Conservation (phyloP, 2,329 filamentous ascomycete species). For the Aureobasidium leucospermi region DNA sequence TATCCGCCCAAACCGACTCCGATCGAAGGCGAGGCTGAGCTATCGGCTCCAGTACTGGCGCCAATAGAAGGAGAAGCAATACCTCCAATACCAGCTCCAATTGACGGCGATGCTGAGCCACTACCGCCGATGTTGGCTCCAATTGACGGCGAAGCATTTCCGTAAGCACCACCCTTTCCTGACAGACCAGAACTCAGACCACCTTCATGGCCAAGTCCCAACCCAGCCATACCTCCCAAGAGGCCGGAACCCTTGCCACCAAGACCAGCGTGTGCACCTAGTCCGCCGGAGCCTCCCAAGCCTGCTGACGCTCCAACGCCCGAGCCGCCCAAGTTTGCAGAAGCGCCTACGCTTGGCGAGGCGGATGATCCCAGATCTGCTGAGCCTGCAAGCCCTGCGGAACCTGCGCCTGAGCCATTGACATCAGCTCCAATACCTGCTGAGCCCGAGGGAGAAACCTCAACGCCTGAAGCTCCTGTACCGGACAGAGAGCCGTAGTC, state of each 20-base stretch:
- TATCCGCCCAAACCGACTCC: neutral
- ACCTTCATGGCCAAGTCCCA: neutral
- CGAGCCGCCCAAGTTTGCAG: neutral
- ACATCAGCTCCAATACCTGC: neutral
- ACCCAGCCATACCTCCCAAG: neutral
- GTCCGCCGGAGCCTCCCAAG: neutral
- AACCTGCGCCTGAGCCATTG: neutral
- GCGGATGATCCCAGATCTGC: neutral
- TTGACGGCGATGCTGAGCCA: neutral
- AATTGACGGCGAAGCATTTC: neutral
- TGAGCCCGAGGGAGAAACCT: neutral
- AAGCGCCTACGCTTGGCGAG: neutral
- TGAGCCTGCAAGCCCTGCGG: neutral
- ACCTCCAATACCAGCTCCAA: neutral
- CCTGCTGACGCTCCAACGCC: neutral
- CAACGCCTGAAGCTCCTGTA: neutral
- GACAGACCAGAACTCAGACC: neutral
- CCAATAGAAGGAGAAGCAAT: neutral
- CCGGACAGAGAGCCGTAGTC: constrained; percentile 6
- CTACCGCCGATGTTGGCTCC: neutral
- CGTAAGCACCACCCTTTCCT: neutral
- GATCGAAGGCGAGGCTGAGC: neutral
- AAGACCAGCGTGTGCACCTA: neutral
- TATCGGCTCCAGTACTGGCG: neutral
- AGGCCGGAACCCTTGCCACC: neutral